Evolutionary conservation across 163 green algal species (phyloP).

Genomic region (Coccomyxa subellipsoidea): DNA sequence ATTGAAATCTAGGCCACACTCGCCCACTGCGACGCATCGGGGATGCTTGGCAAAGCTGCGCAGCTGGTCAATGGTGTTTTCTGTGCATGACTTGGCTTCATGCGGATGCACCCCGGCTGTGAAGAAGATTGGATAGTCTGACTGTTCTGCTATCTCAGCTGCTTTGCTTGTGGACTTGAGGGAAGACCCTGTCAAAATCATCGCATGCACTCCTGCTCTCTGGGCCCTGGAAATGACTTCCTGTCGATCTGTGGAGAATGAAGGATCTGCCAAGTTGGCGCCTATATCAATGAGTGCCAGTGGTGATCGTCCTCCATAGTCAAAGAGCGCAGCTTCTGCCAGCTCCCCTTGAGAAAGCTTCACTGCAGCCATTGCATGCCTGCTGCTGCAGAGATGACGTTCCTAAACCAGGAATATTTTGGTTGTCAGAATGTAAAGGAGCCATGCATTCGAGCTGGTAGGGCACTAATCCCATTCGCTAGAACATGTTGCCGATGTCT

Average conservation of each 20-base stretch:
- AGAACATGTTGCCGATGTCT: too few relatives aligned
- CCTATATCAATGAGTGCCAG: conserved; percentile 56
- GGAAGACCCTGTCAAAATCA: conserved; percentile 61
- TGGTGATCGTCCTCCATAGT: conserved; percentile 10
- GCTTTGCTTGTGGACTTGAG: conserved; percentile 32
- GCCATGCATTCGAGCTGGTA: too few relatives aligned
- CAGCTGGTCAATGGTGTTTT: conserved; percentile 44
- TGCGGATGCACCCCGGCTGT: conserved; percentile 73
- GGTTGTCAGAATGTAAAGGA: too few relatives aligned
- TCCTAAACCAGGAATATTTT: too few relatives aligned
- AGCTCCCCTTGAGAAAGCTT: background rate
- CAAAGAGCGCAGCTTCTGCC: background rate
- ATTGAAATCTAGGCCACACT: conserved; percentile 81
- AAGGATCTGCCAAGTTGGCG: conserved; percentile 53
- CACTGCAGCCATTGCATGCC: background rate
- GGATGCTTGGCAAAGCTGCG: conserved; percentile 35
- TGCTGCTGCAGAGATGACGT: background rate
- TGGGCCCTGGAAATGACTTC: conserved; percentile 48
- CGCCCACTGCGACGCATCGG: conserved; percentile 56
- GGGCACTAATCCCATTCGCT: too few relatives aligned
- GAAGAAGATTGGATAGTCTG: conserved; percentile 48
- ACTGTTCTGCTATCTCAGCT: conserved; percentile 26
- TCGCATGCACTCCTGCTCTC: conserved; percentile 33
- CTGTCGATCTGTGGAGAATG: conserved; percentile 55
- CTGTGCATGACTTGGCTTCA: conserved; percentile 60